Conservation (phyloP, 208 protist genomes). For the Trypanosoma caninum region DNA sequence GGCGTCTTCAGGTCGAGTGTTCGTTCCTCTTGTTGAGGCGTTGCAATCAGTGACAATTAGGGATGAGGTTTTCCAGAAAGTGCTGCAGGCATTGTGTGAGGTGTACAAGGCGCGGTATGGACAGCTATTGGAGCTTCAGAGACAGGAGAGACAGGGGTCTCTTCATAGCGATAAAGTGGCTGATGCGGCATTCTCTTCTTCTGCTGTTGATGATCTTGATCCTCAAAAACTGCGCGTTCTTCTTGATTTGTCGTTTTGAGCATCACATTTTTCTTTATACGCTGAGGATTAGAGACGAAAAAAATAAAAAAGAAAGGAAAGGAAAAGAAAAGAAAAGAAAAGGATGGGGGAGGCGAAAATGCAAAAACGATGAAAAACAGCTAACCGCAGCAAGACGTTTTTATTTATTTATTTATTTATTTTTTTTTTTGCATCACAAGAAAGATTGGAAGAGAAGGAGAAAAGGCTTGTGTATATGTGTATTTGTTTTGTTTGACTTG, state of each 20-base stretch:
- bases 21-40: constrained; percentile 48
- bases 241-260: constrained; percentile 9
- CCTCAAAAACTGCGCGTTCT: constrained; percentile 47
- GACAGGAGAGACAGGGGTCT: constrained; percentile 13
- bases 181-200: background rate
- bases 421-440: too few species aligned
- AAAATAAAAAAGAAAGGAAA: background rate
- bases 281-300: background rate
- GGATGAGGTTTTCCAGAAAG: constrained; percentile 22
- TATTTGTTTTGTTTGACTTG: too few species aligned
- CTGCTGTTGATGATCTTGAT: constrained; percentile 34
- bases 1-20: constrained; percentile 43
- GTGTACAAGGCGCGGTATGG: constrained; percentile 39
- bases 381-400: too few species aligned
- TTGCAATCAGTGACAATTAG: constrained; percentile 26
- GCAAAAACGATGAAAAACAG: too few species aligned
- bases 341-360: too few species aligned
- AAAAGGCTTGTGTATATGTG: too few species aligned
- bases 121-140: constrained; percentile 21
- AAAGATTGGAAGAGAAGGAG: too few species aligned
- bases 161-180: background rate
- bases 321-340: constrained; percentile 3
- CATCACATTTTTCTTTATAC: background rate
- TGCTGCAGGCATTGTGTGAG: constrained; percentile 33
- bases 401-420: too few species aligned